Percentiles rank a stretch among this genome's conserved stretches.
Conservation (phyloP, 2,329 filamentous ascomycete species). For the Penicillium sp. region DNA sequence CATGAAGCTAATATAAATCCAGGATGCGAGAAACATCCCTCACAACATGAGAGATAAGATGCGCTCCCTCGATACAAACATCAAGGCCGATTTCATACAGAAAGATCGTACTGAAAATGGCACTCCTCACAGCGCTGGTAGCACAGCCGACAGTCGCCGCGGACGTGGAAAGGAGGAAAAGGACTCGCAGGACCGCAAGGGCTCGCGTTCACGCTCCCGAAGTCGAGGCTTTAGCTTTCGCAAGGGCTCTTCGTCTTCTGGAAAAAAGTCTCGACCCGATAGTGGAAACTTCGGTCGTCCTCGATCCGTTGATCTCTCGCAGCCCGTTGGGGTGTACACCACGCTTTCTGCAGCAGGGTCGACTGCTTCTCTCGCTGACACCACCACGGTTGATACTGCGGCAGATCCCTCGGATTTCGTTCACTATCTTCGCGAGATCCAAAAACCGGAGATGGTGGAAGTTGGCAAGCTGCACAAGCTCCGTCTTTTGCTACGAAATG, state of each 20-base stretch:
- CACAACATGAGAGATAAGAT: conserved; percentile 93
- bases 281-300: conserved; percentile 60
- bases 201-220: conserved; percentile 49
- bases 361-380: conserved; percentile 50
- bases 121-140: conserved; percentile 43
- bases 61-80: conserved; percentile 76
- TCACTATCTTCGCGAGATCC: conserved; percentile 71
- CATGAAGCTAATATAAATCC: conserved; percentile 29
- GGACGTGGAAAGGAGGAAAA: conserved; percentile 42
- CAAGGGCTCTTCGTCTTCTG: conserved; percentile 61
- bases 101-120: conserved; percentile 72
- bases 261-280: conserved; percentile 69
- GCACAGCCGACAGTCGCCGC: conserved; percentile 28
- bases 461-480: conserved; percentile 95
- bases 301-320: conserved; percentile 65
- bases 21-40: conserved; percentile 87
- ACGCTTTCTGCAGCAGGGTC: conserved; percentile 52
- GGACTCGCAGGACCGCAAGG: conserved; percentile 43
- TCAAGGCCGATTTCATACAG: conserved; percentile 92
- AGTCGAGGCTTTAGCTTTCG: conserved; percentile 75
- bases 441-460: conserved; percentile 75
- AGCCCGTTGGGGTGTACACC: conserved; percentile 53
- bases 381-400: conserved; percentile 66
- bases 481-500: conserved; percentile 79
- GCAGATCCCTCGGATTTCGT: conserved; percentile 80